Percentiles rank a stretch among this genome's conserved stretches.
phyloP scores from a whole-genome alignment of 164 flowering plant species.

The Liquidambar formosana region DNA sequence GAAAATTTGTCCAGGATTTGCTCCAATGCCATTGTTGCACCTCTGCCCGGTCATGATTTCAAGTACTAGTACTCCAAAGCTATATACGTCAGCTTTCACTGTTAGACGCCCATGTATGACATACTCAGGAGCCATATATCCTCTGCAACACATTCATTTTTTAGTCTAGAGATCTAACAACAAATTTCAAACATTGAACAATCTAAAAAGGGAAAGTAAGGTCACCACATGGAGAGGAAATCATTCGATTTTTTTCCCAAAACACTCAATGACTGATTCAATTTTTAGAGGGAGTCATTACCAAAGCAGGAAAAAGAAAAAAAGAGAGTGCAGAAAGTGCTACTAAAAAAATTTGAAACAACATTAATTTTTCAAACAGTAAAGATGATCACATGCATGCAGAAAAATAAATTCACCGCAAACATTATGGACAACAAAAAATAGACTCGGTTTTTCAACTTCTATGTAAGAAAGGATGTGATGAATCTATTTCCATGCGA shows the following conservation, averaged over 20 bases:
- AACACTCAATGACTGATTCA: neutral
- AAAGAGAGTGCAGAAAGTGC: neutral
- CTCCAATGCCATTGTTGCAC: slow-evolving; percentile 13
- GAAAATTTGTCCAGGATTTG: slow-evolving; percentile 3
- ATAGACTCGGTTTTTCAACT: no score
- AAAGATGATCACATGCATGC: no score
- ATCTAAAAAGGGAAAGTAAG: neutral
- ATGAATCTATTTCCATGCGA: no score
- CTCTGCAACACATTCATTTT: slow-evolving; percentile 20
- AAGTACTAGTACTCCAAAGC: slow-evolving; percentile 16
- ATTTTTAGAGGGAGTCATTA: neutral
- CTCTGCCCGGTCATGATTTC: slow-evolving; percentile 19
- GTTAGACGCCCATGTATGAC: slow-evolving; percentile 5
- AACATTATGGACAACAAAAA: no score
- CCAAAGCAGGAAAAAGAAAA: no score
- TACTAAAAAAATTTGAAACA: neutral
- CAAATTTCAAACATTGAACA: neutral
- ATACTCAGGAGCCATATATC: slow-evolving; percentile 18
- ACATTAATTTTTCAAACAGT: no score
- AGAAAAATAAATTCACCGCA: no score
- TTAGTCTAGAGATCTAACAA: neutral
- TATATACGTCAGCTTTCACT: slow-evolving; percentile 9
- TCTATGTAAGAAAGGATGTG: no score
- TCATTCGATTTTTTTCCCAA: neutral
- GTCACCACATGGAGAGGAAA: neutral